Evolutionary conservation across 257 asterid species (phyloP).

Genomic region (Nemophila menziesii): DNA sequence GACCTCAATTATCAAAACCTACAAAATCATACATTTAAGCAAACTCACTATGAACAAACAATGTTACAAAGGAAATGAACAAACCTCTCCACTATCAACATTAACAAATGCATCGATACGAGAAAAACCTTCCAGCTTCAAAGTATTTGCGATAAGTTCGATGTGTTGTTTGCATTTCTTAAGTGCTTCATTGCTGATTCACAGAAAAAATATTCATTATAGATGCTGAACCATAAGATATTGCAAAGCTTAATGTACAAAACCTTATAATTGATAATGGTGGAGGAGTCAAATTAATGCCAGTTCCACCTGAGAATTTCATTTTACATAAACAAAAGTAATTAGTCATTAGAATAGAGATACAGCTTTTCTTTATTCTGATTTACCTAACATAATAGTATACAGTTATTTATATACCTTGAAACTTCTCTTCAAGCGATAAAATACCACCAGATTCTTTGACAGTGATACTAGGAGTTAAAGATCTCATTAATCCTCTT

Average conservation of each 20-base stretch:
- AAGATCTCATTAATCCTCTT: constrained; percentile 58
- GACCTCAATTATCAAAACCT: constrained; percentile 80
- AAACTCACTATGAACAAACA: not conserved
- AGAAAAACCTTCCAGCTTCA: constrained; percentile 76
- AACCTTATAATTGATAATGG: constrained; percentile 74
- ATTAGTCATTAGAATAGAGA: not conserved
- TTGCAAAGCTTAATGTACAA: not conserved
- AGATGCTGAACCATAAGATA: not conserved
- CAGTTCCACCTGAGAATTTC: constrained; percentile 63
- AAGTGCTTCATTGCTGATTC: constrained; percentile 44
- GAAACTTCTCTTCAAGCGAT: constrained; percentile 88
- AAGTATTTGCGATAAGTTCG: constrained; percentile 70
- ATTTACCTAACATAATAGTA: not conserved
- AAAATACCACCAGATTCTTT: constrained; percentile 80
- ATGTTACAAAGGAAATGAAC: constrained; percentile 6
- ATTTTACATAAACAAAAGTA: not conserved
- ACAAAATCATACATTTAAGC: constrained; percentile 6
- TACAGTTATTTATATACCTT: constrained; percentile 39
- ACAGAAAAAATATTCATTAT: constrained; percentile 2
- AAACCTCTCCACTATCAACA: constrained; percentile 76
- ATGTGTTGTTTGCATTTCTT: constrained; percentile 51
- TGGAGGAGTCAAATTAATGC: constrained; percentile 88
- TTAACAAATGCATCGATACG: constrained; percentile 82
- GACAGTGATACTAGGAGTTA: constrained; percentile 84
- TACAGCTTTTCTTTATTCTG: not conserved